A percentile compares a stretch with the other conserved stretches of the same genome.
phyloP scores from a whole-genome alignment of 805 yeast genomes.

The Saturnispora bothae region DNA sequence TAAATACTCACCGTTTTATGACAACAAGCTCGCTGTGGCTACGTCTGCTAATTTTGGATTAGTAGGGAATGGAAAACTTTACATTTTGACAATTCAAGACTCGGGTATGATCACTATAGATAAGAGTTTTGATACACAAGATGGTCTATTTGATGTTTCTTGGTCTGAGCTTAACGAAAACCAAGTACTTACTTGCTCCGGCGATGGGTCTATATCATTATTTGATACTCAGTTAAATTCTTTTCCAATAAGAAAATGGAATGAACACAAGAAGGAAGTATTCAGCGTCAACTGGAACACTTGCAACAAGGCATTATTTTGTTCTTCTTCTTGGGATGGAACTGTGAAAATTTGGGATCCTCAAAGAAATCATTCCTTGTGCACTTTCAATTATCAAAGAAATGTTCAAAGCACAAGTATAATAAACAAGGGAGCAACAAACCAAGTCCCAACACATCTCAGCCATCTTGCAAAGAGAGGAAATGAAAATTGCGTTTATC shows the following conservation, averaged over 20 bases:
- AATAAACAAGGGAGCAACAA: too few species aligned
- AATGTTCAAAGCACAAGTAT: conserved; percentile 15
- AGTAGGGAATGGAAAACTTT: conserved; percentile 86
- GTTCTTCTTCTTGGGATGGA: conserved; percentile 90
- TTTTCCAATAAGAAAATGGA: conserved; percentile 64
- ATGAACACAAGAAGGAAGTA: conserved; percentile 52
- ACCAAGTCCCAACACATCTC: neutral
- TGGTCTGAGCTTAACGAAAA: conserved; percentile 92
- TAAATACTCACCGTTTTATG: conserved; percentile 85
- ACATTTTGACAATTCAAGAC: conserved; percentile 55
- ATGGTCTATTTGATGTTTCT: conserved; percentile 75
- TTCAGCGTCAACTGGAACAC: conserved; percentile 30
- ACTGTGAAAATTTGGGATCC: conserved; percentile 74
- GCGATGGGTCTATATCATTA: conserved; percentile 80
- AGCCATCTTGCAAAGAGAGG: conserved; percentile 15
- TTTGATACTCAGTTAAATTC: conserved; percentile 62
- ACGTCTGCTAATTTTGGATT: conserved; percentile 87
- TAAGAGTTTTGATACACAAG: conserved; percentile 76
- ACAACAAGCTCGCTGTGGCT: conserved; percentile 82
- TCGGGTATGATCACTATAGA: conserved; percentile 51
- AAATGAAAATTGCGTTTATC: conserved; percentile 56
- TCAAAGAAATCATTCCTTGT: conserved; percentile 39
- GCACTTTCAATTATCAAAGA: conserved; percentile 40
- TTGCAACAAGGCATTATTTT: conserved; percentile 44
- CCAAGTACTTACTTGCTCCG: conserved; percentile 72